These are phyloP conservation scores for Gilbertella persicaria DNA, from an alignment of 371 early-diverging fungal genomes.

Conservation along the genomic window DNA sequence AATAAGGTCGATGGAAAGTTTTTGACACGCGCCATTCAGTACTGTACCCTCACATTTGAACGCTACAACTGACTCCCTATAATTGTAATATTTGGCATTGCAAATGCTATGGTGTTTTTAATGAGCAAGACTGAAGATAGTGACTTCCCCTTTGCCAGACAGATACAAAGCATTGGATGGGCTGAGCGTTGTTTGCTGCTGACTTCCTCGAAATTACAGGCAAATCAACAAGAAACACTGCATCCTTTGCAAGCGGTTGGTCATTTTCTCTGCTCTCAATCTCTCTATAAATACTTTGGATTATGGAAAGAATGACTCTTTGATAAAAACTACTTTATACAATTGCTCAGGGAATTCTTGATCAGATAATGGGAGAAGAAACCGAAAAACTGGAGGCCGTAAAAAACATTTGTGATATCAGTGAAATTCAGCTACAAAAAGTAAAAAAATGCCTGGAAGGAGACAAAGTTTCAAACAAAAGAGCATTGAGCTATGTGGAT, in stretches of 20 bases:
- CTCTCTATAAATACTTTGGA: slow-evolving; percentile 13
- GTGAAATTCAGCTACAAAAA: slow-evolving; percentile 17
- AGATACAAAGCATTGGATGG: slow-evolving; percentile 14
- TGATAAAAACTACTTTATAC: slow-evolving; percentile 13
- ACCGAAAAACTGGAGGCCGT: slow-evolving; percentile 23
- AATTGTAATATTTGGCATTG: slow-evolving; percentile 11
- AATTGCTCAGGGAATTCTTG: slow-evolving; percentile 16
- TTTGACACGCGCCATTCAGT: slow-evolving; percentile 11
- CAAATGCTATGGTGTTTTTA: slow-evolving; percentile 10
- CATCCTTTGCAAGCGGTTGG: slow-evolving; percentile 14
- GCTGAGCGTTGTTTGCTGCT: slow-evolving; percentile 10
- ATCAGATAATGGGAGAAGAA: slow-evolving; percentile 21
- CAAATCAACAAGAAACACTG: slow-evolving; percentile 14
- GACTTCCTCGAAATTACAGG: slow-evolving; percentile 9
- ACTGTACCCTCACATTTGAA: slow-evolving; percentile 16
- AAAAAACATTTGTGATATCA: slow-evolving; percentile 17
- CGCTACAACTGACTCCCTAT: slow-evolving; percentile 15
- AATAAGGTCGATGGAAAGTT: slow-evolving; percentile 13
- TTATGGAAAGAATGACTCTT: slow-evolving; percentile 15
- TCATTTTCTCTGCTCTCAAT: slow-evolving; percentile 16
- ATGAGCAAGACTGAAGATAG: slow-evolving; percentile 8
- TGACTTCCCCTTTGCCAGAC: slow-evolving; percentile 15
- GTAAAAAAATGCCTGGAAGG: slow-evolving; percentile 22
- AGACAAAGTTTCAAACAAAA: slow-evolving; percentile 20
- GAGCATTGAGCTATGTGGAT: slow-evolving; percentile 23